Evolutionary conservation across 1,284 basidiomycete species (phyloP).

Genomic region (Flammula alnicola): DNA sequence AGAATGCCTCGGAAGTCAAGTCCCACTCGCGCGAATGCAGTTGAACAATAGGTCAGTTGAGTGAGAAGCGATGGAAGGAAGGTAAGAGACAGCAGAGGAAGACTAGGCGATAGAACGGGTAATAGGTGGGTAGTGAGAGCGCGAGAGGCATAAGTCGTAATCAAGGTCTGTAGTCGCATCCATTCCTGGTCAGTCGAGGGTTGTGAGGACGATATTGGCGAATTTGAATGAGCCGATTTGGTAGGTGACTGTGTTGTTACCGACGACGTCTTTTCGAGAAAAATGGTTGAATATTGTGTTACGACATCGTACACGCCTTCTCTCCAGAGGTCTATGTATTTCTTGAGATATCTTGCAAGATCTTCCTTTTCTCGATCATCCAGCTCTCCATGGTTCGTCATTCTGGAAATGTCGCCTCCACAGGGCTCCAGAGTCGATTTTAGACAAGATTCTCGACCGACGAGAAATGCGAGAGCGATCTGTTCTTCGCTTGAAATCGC

Average conservation of each 20-base stretch:
- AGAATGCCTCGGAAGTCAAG: conserved; percentile 79
- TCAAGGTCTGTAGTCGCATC: conserved; percentile 48
- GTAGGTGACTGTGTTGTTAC: conserved; percentile 25
- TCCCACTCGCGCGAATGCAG: conserved; percentile 92
- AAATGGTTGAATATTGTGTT: conserved; percentile 88
- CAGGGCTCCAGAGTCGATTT: conserved; percentile 41
- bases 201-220: conserved; percentile 17
- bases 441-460: conserved; percentile 47
- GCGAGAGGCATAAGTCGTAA: conserved; percentile 58
- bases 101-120: conserved; percentile 60
- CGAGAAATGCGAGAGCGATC: conserved; percentile 48
- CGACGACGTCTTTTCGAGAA: conserved; percentile 64
- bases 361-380: conserved; percentile 67
- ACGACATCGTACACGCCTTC: conserved; percentile 93
- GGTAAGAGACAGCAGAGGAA: conserved; percentile 57
- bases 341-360: conserved; percentile 78
- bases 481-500: conserved; percentile 45
- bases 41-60: conserved; percentile 90
- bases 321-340: conserved; percentile 90
- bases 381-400: conserved; percentile 36
- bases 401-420: conserved; percentile 39
- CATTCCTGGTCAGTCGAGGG: conserved; percentile 24
- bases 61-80: conserved; percentile 85
- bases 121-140: conserved; percentile 60
- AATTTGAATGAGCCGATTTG: conserved; percentile 17